Evolutionary conservation across 1,284 basidiomycete genomes (phyloP).

Genomic region (Calocybe gambosa): DNA sequence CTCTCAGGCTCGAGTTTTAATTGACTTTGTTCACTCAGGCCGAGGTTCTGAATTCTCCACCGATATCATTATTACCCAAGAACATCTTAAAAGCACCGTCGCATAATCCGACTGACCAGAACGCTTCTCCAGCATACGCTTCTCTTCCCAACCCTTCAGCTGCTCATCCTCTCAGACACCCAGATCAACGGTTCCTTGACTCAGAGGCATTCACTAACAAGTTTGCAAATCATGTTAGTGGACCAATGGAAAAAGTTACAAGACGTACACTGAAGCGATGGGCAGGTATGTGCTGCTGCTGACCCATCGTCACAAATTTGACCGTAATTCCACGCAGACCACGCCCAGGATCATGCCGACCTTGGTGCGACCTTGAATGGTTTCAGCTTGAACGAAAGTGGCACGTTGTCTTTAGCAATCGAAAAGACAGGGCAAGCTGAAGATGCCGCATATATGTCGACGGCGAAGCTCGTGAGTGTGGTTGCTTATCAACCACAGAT

Average conservation of each 20-base stretch:
- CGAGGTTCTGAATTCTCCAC: constrained; percentile 89
- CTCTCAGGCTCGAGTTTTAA: constrained; percentile 3
- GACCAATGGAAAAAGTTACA: constrained; percentile 95
- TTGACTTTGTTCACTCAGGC: constrained; percentile 42
- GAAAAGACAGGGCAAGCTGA: constrained; percentile 95
- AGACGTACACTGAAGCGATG: constrained; percentile 89
- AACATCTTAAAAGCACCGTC: constrained; percentile 94
- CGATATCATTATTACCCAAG: constrained; percentile 86
- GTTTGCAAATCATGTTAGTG: constrained; percentile 87
- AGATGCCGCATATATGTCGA: constrained; percentile 91
- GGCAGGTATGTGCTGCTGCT: constrained; percentile 55
- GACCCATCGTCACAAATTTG: not conserved
- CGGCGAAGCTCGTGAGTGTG: constrained; percentile 71
- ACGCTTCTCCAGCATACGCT: constrained; percentile 69
- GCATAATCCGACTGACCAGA: constrained; percentile 85
- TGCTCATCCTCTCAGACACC: constrained; percentile 77
- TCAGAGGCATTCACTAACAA: constrained; percentile 96
- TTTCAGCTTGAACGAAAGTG: constrained; percentile 85
- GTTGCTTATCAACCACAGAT: constrained; percentile 2
- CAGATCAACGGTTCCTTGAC: constrained; percentile 93
- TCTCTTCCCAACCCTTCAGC: constrained; percentile 87
- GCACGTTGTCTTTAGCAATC: constrained; percentile 69
- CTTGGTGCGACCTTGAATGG: constrained; percentile 95
- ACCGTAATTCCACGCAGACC: constrained; percentile 43
- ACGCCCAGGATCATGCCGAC: constrained; percentile 88